Evolutionary conservation across 257 asterid species (phyloP), one percentile per base, ranked within the genome.

Genomic region (Verbena officinalis): DNA sequence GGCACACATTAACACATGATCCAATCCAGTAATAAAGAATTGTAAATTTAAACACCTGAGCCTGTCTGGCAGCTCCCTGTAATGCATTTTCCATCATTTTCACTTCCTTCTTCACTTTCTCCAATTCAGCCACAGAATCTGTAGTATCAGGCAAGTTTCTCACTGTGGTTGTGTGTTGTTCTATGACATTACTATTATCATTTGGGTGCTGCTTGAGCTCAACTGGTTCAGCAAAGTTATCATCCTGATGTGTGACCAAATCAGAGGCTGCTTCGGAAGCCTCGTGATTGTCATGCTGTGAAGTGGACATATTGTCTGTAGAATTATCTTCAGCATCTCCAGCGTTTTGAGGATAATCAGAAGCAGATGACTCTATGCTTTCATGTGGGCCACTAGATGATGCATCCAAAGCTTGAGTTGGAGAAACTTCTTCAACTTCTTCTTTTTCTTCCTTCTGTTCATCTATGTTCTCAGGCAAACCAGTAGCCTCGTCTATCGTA

Each of bases 51-150:
- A 46, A 23, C 73, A 89, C 97, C 97, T 87, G 97, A 62, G 97
- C 91, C 83, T 89, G 97, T 79, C 90, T 89, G 55, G 97, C 97
- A 62, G 97, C 97, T 59, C 97, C 97, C 74, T 81, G 93, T 53
- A 89, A 61, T 68, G 97, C 97, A 71, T 76, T 77, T 80, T 89
- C 97, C 95, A 89, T 83, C 95, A 89, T 86, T 80, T 83, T 86
- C 94, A 89, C 83, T 46, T 89, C 97, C 73, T 80, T 84, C 83
- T 80, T 86, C 75, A 86, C 58, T 80, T 84, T 89, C 66, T 84
- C 94, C 75, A 83, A 52, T 73, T 89, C 94, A 64, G 78, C 76
- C 50, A 72, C 72, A 62, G 88, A 73, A 57, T 73, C 80, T 23
- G 78, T 52, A 69, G 59, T 51, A 67, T 69, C 77, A 36, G 78